A percentile compares a stretch with the other conserved stretches of the same genome.
phyloP scores from a whole-genome alignment of 1,139 yeast species.

The Lizanozyma gosingica region DNA sequence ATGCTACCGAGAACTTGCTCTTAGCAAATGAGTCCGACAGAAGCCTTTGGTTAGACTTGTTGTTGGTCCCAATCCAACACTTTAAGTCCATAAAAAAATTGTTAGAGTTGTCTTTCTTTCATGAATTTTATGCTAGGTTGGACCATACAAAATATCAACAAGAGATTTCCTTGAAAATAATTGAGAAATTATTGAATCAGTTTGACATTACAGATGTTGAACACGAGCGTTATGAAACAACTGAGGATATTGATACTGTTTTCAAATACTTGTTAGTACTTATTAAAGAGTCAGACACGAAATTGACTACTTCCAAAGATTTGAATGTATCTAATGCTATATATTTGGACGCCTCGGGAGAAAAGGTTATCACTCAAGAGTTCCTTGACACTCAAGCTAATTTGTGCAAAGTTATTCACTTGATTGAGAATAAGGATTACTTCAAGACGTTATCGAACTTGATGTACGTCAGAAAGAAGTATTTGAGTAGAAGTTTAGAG shows the following conservation, averaged over 20 bases:
- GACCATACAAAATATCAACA: slow-evolving; percentile 25
- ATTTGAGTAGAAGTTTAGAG: slow-evolving; percentile 44
- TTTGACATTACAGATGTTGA: slow-evolving; percentile 9
- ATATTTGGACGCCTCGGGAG: slow-evolving; percentile 15
- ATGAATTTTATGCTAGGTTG: slow-evolving; percentile 30
- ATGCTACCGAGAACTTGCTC: slow-evolving; percentile 43
- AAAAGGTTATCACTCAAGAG: slow-evolving; percentile 23
- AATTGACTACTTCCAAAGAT: slow-evolving; percentile 25
- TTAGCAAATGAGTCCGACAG: slow-evolving; percentile 22
- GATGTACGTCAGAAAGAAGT: slow-evolving; percentile 44
- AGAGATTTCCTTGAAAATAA: slow-evolving; percentile 32
- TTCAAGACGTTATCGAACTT: slow-evolving; percentile 48
- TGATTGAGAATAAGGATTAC: slow-evolving; percentile 43
- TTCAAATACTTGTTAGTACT: slow-evolving; percentile 35
- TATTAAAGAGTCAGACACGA: slow-evolving; percentile 21
- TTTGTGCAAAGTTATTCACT: slow-evolving; percentile 62
- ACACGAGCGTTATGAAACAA: slow-evolving; percentile 13
- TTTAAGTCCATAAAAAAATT: slow-evolving; percentile 22
- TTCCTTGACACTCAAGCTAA: slow-evolving; percentile 54
- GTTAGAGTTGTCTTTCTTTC: slow-evolving; percentile 29
- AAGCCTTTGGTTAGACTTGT: slow-evolving; percentile 43
- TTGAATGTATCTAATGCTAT: slow-evolving; percentile 30
- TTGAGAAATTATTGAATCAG: slow-evolving; percentile 24
- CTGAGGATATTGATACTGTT: slow-evolving; percentile 34
- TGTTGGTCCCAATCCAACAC: slow-evolving; percentile 49